phyloP scores from a whole-genome alignment of 2,329 filamentous ascomycete genomes.

The Phaeosphaeria sp. region DNA sequence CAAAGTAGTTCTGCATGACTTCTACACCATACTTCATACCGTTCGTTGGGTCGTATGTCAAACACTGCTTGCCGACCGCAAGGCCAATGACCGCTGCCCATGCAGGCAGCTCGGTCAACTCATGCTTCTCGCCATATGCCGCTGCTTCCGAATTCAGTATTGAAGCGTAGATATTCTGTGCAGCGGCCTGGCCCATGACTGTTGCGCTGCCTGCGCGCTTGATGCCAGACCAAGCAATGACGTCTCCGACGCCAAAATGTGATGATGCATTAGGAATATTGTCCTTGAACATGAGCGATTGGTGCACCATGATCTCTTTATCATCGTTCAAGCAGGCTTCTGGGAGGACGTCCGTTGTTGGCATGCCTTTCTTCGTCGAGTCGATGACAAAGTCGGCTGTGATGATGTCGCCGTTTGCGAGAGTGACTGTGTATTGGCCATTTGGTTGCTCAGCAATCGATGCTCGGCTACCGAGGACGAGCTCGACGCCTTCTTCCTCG shows the following conservation, averaged over 20 bases:
- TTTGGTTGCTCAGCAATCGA: constrained; percentile 43
- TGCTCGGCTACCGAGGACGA: constrained; percentile 68
- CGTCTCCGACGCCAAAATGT: constrained; percentile 76
- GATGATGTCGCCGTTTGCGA: constrained; percentile 56
- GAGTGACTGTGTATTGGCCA: constrained; percentile 52
- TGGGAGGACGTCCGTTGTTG: constrained; percentile 70
- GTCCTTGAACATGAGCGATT: constrained; percentile 62
- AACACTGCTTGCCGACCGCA: constrained; percentile 72
- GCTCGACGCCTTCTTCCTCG: constrained; percentile 68
- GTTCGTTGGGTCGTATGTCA: constrained; percentile 65
- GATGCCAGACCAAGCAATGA: constrained; percentile 76
- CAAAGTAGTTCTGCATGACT: constrained; percentile 69
- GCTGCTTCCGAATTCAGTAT: constrained; percentile 44
- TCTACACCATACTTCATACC: constrained; percentile 69
- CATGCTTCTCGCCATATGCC: constrained; percentile 21
- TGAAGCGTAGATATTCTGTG: constrained; percentile 60
- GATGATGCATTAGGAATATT: constrained; percentile 62
- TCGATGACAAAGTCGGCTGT: constrained; percentile 71
- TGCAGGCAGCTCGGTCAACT: constrained; percentile 32
- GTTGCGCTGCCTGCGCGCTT: constrained; percentile 81
- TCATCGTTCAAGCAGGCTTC: constrained; percentile 65
- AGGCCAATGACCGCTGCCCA: constrained; percentile 68
- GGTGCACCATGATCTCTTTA: constrained; percentile 68
- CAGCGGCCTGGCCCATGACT: constrained; percentile 72
- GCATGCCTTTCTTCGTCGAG: constrained; percentile 69